A percentile compares a stretch with the other conserved stretches of the same genome.
phyloP scores from a whole-genome alignment of 305 asterid species.

The Rubia balearica region DNA sequence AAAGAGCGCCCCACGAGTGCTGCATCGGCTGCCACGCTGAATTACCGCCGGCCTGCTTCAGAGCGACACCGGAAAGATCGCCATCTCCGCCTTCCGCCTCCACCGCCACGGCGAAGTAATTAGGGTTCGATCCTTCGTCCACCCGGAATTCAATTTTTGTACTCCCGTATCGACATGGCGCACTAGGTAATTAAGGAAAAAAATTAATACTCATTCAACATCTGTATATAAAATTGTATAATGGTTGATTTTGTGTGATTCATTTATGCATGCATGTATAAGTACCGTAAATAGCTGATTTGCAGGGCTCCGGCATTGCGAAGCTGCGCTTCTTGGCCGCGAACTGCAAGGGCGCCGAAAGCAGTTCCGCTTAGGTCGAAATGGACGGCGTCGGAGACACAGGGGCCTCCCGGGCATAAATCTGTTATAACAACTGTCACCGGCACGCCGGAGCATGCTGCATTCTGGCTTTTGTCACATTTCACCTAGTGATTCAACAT shows the following conservation, averaged over 20 bases:
- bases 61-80: constrained; percentile 42
- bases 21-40: constrained; percentile 48
- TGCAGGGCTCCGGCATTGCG: constrained; percentile 47
- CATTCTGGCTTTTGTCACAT: constrained; percentile 43
- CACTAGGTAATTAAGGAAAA: constrained; percentile 21
- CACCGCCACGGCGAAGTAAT: constrained; percentile 46
- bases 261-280: too few relatives aligned
- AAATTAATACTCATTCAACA: too few relatives aligned
- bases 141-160: constrained; percentile 47
- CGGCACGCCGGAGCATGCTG: constrained; percentile 39
- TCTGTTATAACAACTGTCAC: constrained; percentile 67
- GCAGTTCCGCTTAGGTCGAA: constrained; percentile 76
- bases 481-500: constrained; percentile 28
- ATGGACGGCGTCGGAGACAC: constrained; percentile 41
- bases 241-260: too few relatives aligned
- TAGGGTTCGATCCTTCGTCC: constrained; percentile 54
- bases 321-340: constrained; percentile 42
- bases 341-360: constrained; percentile 59
- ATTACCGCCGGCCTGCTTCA: constrained; percentile 25
- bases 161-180: constrained; percentile 52
- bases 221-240: too few relatives aligned
- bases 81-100: constrained; percentile 67
- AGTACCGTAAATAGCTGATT: constrained; percentile 48
- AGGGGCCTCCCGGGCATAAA: constrained; percentile 54
- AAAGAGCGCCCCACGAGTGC: constrained; percentile 74